Conservation (phyloP, 2,329 filamentous ascomycete genomes). For the Calonectria hawksworthii region DNA sequence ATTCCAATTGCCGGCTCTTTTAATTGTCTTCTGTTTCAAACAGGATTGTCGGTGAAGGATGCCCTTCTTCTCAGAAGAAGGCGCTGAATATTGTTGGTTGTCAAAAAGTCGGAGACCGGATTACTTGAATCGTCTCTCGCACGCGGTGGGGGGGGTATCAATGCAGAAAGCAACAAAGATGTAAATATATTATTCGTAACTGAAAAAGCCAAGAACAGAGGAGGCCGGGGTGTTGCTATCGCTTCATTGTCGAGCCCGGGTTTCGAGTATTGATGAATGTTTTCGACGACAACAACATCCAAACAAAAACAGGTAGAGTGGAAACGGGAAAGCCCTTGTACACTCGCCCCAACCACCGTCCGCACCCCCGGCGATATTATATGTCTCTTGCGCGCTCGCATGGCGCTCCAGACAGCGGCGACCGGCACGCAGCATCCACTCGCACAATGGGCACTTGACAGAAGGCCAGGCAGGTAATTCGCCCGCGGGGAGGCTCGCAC, state of each 20-base stretch:
- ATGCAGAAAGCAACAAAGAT: constrained; percentile 18
- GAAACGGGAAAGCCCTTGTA: background rate
- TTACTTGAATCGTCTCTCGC: background rate
- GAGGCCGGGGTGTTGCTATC: constrained; percentile 39
- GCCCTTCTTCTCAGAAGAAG: constrained; percentile 46
- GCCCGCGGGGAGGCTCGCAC: background rate
- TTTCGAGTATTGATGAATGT: background rate
- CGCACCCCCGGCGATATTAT: constrained; percentile 13
- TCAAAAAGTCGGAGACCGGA: background rate
- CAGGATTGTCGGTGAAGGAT: constrained; percentile 15
- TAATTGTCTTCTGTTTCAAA: constrained; percentile 37
- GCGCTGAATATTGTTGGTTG: constrained; percentile 1
- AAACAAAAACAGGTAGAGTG: background rate
- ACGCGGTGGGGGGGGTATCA: constrained; percentile 22
- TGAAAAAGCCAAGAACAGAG: constrained; percentile 26
- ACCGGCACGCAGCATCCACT: background rate
- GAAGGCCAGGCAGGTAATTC: constrained; percentile 4
- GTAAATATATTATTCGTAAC: constrained; percentile 31
- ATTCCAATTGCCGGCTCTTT: background rate
- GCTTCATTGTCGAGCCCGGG: constrained; percentile 41
- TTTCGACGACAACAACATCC: background rate
- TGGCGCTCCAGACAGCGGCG: background rate
- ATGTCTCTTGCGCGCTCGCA: background rate
- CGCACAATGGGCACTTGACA: background rate
- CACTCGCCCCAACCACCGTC: background rate